Percentiles rank a stretch among this genome's conserved stretches.
These are phyloP conservation scores for Meyerozyma elateridarum DNA, from an alignment of 1,139 yeast genomes.

Conservation along the genomic window DNA sequence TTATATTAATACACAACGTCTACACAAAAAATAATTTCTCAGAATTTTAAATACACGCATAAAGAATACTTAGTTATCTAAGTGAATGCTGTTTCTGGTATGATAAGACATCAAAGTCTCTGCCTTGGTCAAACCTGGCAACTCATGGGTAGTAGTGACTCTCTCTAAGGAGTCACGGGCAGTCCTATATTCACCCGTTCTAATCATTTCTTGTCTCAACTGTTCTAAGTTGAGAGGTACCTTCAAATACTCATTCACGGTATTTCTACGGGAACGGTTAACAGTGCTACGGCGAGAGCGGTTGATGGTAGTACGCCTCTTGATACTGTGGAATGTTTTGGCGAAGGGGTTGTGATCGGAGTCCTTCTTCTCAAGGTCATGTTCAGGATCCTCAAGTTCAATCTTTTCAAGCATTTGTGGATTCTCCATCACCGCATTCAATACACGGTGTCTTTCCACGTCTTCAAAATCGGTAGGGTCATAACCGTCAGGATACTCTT, in stretches of 20 bases:
- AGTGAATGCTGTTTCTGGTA: slow-evolving; percentile 34
- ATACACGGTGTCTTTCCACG: slow-evolving; percentile 39
- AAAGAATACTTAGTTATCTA: too few species aligned
- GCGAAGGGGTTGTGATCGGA: slow-evolving; percentile 21
- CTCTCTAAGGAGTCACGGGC: slow-evolving; percentile 35
- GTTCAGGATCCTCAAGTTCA: slow-evolving; percentile 19
- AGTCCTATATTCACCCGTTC: slow-evolving; percentile 32
- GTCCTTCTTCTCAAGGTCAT: slow-evolving; percentile 11
- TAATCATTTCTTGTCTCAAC: slow-evolving; percentile 40
- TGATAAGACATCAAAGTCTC: slow-evolving; percentile 45
- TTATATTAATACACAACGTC: too few species aligned
- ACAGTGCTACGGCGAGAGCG: slow-evolving; percentile 20
- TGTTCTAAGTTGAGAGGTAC: slow-evolving; percentile 32
- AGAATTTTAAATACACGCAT: too few species aligned
- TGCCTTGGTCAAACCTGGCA: slow-evolving; percentile 50
- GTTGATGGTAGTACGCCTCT: slow-evolving; percentile 20
- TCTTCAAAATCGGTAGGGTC: slow-evolving; percentile 56
- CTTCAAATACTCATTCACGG: slow-evolving; percentile 26
- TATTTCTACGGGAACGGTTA: slow-evolving; percentile 17
- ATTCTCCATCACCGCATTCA: slow-evolving; percentile 30
- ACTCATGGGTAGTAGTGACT: slow-evolving; percentile 42
- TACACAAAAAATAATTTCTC: too few species aligned
- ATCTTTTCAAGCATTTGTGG: slow-evolving; percentile 33
- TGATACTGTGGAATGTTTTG: slow-evolving; percentile 34
- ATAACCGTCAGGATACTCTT: slow-evolving; percentile 47